Conservation (phyloP, 176 grass and related monocot genomes). For the Pharus latifolius region DNA sequence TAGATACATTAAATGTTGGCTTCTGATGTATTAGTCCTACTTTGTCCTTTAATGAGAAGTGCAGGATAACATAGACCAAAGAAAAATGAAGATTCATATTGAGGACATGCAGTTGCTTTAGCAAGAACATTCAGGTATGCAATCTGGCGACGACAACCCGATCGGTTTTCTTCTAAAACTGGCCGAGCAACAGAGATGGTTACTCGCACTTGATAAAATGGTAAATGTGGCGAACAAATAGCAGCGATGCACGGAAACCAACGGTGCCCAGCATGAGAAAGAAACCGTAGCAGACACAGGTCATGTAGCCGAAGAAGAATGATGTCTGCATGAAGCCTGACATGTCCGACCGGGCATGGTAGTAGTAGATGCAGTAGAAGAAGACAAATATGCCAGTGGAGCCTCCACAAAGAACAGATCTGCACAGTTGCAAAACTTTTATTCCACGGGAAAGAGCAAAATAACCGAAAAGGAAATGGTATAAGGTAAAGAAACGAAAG, state of each 20-base stretch:
- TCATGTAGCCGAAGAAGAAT: slow-evolving; percentile 99
- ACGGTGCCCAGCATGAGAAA: slow-evolving; percentile 92
- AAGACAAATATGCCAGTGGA: slow-evolving; percentile 89
- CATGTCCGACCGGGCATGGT: slow-evolving; percentile 84
- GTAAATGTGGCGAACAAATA: slow-evolving; percentile 90
- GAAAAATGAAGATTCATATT: background rate
- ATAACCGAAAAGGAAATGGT: too few species aligned
- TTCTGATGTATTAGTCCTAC: slow-evolving; percentile 2
- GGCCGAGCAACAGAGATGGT: background rate
- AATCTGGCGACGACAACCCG: background rate
- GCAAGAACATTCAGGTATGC: slow-evolving; percentile 1
- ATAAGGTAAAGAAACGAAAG: background rate
- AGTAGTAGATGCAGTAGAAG: slow-evolving; percentile 97
- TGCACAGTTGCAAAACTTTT: slow-evolving; percentile 11
- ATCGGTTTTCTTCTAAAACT: background rate
- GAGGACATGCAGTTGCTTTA: background rate
- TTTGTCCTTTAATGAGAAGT: background rate
- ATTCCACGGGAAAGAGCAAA: background rate
- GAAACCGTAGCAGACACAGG: slow-evolving; percentile 89
- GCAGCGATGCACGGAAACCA: slow-evolving; percentile 70
- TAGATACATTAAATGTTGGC: slow-evolving; percentile 2
- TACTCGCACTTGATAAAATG: slow-evolving; percentile 93
- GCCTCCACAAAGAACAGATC: slow-evolving; percentile 81
- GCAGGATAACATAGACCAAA: background rate
- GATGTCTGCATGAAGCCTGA: slow-evolving; percentile 97